A percentile compares a stretch with the other conserved stretches of the same genome.
phyloP scores from a whole-genome alignment of 2,329 filamentous ascomycete genomes.

The Sporothrix schenckii region DNA sequence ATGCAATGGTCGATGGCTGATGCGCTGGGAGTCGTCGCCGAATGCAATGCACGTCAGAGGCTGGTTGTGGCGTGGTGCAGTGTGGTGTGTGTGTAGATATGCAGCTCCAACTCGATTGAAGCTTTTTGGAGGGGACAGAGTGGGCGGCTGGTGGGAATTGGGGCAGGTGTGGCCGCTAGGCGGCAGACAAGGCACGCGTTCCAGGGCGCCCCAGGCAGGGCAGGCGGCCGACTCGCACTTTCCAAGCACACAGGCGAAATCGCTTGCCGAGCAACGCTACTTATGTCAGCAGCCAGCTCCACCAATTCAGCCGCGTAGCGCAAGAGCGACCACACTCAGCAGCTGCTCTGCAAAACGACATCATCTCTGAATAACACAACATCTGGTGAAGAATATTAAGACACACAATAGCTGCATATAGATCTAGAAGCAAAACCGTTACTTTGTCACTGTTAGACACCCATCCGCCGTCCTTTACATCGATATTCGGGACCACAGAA shows the following conservation, averaged over 20 bases:
- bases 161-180: constrained; percentile 32
- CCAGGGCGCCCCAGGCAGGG: constrained; percentile 28
- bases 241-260: background rate
- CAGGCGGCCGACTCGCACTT: background rate
- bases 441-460: background rate
- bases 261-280: background rate
- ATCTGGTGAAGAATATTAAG: too few relatives aligned
- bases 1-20: background rate
- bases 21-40: background rate
- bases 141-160: constrained; percentile 23
- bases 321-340: background rate
- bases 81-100: constrained; percentile 9
- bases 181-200: constrained; percentile 37
- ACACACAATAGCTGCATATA: background rate
- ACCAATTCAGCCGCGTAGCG: background rate
- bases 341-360: constrained; percentile 9
- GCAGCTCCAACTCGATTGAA: constrained; percentile 18
- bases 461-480: background rate
- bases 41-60: background rate
- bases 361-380: background rate
- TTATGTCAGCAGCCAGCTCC: constrained; percentile 25
- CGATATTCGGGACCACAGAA: background rate
- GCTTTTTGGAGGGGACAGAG: constrained; percentile 25
- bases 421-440: background rate
- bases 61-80: background rate